Base-by-base conservation (phyloP, 2,329 filamentous ascomycete species). In the Tolypocladium endophyticum region DNA sequence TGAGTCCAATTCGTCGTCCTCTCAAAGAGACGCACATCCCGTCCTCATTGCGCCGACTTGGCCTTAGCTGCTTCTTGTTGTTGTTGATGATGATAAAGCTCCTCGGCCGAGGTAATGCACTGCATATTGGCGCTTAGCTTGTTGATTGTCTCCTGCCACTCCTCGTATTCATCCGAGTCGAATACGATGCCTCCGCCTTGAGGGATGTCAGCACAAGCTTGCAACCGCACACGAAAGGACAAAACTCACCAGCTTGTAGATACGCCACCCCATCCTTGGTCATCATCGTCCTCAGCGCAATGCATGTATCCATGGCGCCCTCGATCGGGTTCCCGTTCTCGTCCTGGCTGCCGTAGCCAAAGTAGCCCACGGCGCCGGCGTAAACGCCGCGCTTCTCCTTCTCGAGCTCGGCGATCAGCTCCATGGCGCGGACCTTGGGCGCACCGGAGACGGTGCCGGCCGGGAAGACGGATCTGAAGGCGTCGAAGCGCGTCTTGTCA, bases 351-450 rank as follows among this genome's bases (percentile, higher is more conserved):
- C 86, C 85, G 70, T 96, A 97, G 12, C 93, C 93, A 74, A 97
- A 99, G 77, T 97, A 99, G 2, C 94, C 94, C 0, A 97, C 93
- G 0, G 94, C 94, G 35, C 94, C 94, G 11, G 94, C 94, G 71
- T 99, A 99, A 45, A 97, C 86, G 47, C 94, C 93, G 59, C 94
- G 83, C 80, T 97, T 97, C 81, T 99, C 94, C 64, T 83, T 79
- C 76, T 99, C 94, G 55, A 97, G 78, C 77, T 97, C 93, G 55
- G 90, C 92, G 68, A 99, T 99, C 62, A 99, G 80, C 76, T 97
- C 90, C 94, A 99, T 99, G 3, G 94, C 94, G 63, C 87, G 86
- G 59, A 99, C 92, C 77, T 99, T 99, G 60, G 94, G 94, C 4
- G 94, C 93, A 5, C 94, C 94, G 23, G 89, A 94, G 36, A 97